These are phyloP conservation scores for Neonectria faginata DNA, from an alignment of 2,329 filamentous ascomycete genomes.

Conservation along the genomic window DNA sequence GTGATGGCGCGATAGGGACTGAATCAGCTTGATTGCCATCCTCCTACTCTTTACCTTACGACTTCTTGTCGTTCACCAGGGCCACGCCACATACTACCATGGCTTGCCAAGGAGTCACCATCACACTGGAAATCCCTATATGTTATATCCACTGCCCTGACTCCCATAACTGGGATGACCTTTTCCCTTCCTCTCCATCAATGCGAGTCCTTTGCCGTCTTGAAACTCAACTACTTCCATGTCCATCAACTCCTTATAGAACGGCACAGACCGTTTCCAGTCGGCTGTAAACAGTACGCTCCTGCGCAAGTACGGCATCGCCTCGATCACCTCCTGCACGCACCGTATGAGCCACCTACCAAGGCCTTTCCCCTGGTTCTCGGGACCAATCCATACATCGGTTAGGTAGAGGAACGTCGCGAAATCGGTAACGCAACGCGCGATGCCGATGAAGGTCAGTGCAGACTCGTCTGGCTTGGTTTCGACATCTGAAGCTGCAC, in stretches of 20 bases:
- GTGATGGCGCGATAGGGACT: too few species aligned
- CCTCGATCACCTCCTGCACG: slow-evolving; percentile 62
- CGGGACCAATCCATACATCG: slow-evolving; percentile 70
- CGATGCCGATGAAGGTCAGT: slow-evolving; percentile 47
- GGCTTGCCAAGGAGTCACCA: too few species aligned
- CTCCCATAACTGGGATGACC: slow-evolving; percentile 39
- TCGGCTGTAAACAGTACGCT: slow-evolving; percentile 61
- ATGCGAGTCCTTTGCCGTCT: slow-evolving; percentile 41
- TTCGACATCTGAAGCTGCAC: neutral
- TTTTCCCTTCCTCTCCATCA: slow-evolving; percentile 43
- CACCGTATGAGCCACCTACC: slow-evolving; percentile 71
- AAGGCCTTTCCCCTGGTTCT: slow-evolving; percentile 67
- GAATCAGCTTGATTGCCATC: too few species aligned
- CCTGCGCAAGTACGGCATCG: slow-evolving; percentile 66
- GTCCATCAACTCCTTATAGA: slow-evolving; percentile 48
- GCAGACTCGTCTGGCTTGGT: neutral
- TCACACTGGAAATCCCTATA: neutral
- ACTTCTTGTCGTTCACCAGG: too few species aligned
- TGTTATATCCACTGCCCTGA: slow-evolving; percentile 24
- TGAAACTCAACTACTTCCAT: slow-evolving; percentile 45
- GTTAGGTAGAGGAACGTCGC: slow-evolving; percentile 72
- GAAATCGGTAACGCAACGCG: slow-evolving; percentile 71
- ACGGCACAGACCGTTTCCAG: slow-evolving; percentile 50
- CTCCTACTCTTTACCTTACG: too few species aligned
- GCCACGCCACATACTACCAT: too few species aligned